Base-by-base conservation (phyloP, 306 rosid species). In the Vicia villosa region DNA sequence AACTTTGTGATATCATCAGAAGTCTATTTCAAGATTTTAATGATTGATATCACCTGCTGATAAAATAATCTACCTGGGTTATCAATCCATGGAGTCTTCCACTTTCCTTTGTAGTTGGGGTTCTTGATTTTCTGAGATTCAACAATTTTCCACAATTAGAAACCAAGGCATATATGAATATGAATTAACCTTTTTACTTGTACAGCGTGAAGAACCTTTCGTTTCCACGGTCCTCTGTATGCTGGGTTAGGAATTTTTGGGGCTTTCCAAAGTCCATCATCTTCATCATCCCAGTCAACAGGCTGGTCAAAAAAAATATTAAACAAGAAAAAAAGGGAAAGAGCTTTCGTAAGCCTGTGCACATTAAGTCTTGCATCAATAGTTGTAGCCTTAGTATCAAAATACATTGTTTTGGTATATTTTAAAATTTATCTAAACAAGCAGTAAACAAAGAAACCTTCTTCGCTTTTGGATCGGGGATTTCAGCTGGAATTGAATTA, bases 151-250 rank as follows among this genome's bases (percentile, higher is more conserved):
- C 59, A 74, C 37, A 54, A 43, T 82, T 38, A 73, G 80, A 77
- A 65, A 66, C 49, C 34, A 8, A 22, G 52, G 4, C 32, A 54
- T 38, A 36, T 38, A 36, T 81, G 42, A 66, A 21, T 21, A 30
- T 20, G 34, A 54, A 61, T 60, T 57, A 52, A 75, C 74, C 26
- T 67, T 78, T 70, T 10, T 49, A 47, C 20, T 2, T 54, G 60
- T 14, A 73, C 69, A 47, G 70, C 26, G 69, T 59, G 57, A 76
- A 58, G 77, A 71, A 92, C 99, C 97, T 88, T 94, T 55, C 84
- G 91, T 70, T 85, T 90, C 98, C 97, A 90, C 16, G 98, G 94
- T 81, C 98, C 98, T 83, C 75, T 94, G 78, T 90, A 90, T 66
- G 96, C 95, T 28, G 98, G 95, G 75, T 94, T 94, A 57, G 97